Evolutionary conservation across 1,284 basidiomycete genomes (phyloP), one percentile per base, ranked within the genome.

Genomic region (Boletus subluridellus): DNA sequence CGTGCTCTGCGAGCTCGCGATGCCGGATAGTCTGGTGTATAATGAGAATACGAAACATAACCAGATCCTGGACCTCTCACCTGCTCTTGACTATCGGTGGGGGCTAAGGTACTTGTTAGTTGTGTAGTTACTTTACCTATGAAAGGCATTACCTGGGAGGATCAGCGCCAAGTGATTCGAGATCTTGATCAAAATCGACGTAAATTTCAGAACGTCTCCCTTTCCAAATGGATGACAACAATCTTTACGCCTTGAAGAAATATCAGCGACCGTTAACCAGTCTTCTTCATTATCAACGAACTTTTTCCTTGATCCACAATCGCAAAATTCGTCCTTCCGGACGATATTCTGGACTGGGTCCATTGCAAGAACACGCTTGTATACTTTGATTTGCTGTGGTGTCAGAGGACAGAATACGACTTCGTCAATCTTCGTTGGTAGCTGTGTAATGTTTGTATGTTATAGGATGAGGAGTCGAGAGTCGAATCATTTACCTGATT

Each of bases 371-470:
- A 95, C 80, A 3, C 81, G 79, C 63, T 83, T 87, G 73, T 95
- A 95, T 0, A 85, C 87, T 12, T 72, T 67, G 24, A 84, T 80
- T 71, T 95, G 93, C 39, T 75, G 79, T 0, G 74, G 59, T 0
- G 89, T 89, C 49, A 95, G 74, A 17, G 92, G 92, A 68, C 93
- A 95, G 68, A 95, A 94, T 7, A 94, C 90, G n/a, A 95, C 87
- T 67, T 92, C 80, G 65, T 95, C 93, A 0, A 80, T 82, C 76
- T 95, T 95, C 62, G 78, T 77, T 0, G 93, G 93, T 14, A 95
- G 79, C 85, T 94, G 64, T 44, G 24, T n/a, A 39, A 38, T 14
- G 10, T 32, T 52, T 9, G 44, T 59, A 14, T 46, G 6, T 39
- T 24, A 41, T 1, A 54, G 52, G n/a, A 42, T n/a, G 32, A 5